Base-by-base conservation (phyloP, 2,329 filamentous ascomycete species). In the Xylaria sp. region DNA sequence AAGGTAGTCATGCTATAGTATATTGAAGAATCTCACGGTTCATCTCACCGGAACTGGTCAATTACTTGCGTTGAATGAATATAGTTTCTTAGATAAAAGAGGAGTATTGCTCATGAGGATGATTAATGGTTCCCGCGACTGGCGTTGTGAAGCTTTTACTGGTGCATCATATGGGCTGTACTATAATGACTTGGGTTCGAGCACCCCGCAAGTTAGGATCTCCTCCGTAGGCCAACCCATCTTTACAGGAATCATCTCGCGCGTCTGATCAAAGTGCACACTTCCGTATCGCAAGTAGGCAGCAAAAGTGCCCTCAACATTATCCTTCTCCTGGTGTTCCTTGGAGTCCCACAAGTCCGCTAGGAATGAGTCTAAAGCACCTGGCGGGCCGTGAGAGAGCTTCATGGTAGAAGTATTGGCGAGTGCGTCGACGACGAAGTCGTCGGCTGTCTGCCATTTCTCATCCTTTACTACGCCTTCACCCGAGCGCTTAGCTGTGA, bases 331-430 rank as follows among this genome's bases (percentile, higher is more conserved):
- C 13, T 76, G 71, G 59, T 79, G 75, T 37, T 78, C 76, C 56
- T 74, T 41, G 10, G 75, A 73, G 51, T 79, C 79, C 80, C 79
- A 80, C 3, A 80, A 63, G 25, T 76, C 74, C 1, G 78, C 78
- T 28, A 80, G 72, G 55, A 75, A 77, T 8, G 75, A 76, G 6
- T 76, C 75, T 18, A 78, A 63, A 10, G 74, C 74, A 5, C 74
- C 74, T 4, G 73, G 60, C 4, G 74, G 75, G 0, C 79, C 79
- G 28, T 80, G 79, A 3, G 76, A 79, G 46, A 81, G 63, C 67
- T 81, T 81, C 76, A 79, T 76, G 20, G 76, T 80, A 10, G 75
- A 72, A 1, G 77, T 77, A 50, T 76, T 77, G 20, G 76, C 76
- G 8, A 81, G 74, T 1, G 79, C 71, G n/a, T 77, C 74, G 37